Evolutionary conservation across 345 rosid species (phyloP), one percentile per base, ranked within the genome.

Genomic region (Turnera subulata): DNA sequence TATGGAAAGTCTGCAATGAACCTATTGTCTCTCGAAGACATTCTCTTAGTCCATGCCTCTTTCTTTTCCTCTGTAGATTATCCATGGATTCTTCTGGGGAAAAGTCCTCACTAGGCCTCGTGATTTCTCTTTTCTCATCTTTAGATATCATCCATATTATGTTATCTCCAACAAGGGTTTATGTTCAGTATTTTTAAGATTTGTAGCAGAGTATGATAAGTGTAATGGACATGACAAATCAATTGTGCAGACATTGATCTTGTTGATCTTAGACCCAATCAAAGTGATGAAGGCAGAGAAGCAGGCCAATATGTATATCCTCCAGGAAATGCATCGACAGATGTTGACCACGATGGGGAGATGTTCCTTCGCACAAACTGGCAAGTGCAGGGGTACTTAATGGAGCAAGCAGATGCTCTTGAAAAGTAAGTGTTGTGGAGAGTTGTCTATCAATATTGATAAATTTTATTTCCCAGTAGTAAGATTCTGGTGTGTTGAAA

Each of bases 311-410:
- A 65, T 68, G 67, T 61, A 38, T 53, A 51, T 69, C 63, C 77
- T 51, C 69, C 76, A 38, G 64, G 71, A 38, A 77, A 75, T 71
- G 68, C 68, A 50, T 39, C 63, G 37, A 55, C 58, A 44, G 76
- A 76, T 56, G 50, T 56, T 29, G 80, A 74, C 56, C 55, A 66
- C 20, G 70, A 58, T 65, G 74, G 67, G 11, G 83, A 86, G 48
- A 67, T 71, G 57, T 93, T 85, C 73, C 72, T 89, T 44, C 79
- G 89, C 25, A 76, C 97, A 58, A 85, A 77, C 55, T 79, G 78
- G 83, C 99, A 87, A 74, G 81, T 89, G 59, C 97, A 89, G 64
- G 96, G 96, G 26, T 89, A 78, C 82, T 76, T 89, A 72, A 75
- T 76, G 80, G 88, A 85, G 69, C 94, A 89, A 73, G 89, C 94